These are phyloP conservation scores for Scytalidium sp. DNA, from an alignment of 2,329 filamentous ascomycete species.

Conservation along the genomic window DNA sequence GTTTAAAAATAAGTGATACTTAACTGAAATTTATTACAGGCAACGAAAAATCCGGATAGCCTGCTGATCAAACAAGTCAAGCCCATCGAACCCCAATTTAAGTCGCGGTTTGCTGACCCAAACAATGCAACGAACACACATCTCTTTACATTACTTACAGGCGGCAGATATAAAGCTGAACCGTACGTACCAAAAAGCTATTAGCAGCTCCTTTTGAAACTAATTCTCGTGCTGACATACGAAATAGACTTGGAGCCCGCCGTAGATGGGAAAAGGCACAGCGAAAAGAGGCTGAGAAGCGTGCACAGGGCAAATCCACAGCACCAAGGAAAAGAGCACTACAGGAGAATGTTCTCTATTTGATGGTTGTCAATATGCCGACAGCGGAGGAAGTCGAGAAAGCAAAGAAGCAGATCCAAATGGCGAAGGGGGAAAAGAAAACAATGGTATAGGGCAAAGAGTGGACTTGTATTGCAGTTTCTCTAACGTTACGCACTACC, in stretches of 20 bases:
- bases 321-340: background rate
- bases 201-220: background rate
- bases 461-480: too few relatives aligned
- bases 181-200: background rate
- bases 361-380: constrained; percentile 48
- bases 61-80: background rate
- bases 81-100: background rate
- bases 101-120: background rate
- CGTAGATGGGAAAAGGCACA: background rate
- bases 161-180: background rate
- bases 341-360: constrained; percentile 42
- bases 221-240: background rate
- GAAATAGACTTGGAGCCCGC: background rate
- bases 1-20: too few relatives aligned
- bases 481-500: too few relatives aligned
- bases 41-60: background rate
- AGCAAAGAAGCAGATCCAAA: background rate
- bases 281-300: constrained; percentile 1
- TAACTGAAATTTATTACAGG: background rate
- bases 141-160: background rate
- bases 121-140: background rate
- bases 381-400: constrained; percentile 15
- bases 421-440: background rate
- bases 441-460: too few relatives aligned
- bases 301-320: background rate